phyloP scores from a whole-genome alignment of 805 yeast genomes.

The Wickerhamiella vanderwaltii region DNA sequence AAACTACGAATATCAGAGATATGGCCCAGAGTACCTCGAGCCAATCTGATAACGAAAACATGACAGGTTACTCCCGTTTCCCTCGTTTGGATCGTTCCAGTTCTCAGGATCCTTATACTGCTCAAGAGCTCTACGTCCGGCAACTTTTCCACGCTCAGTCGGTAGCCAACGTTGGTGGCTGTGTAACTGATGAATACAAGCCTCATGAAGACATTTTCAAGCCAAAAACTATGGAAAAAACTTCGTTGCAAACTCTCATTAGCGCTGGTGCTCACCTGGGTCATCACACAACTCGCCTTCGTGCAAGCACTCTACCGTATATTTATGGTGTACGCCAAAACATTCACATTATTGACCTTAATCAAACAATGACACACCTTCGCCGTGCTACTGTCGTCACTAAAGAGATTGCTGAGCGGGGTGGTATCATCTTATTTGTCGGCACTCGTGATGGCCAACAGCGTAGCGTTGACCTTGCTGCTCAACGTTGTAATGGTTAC shows the following conservation, averaged over 20 bases:
- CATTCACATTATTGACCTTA: conserved; percentile 82
- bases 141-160: conserved; percentile 48
- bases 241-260: conserved; percentile 57
- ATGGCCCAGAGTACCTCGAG: background rate
- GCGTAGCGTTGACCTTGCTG: conserved; percentile 65
- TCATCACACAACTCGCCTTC: conserved; percentile 57
- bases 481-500: conserved; percentile 63
- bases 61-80: conserved; percentile 27
- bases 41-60: conserved; percentile 15
- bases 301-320: conserved; percentile 74
- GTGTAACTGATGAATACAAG: conserved; percentile 46
- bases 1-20: conserved; percentile 13
- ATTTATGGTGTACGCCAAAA: conserved; percentile 82
- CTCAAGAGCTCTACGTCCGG: conserved; percentile 67
- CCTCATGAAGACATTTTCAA: conserved; percentile 54
- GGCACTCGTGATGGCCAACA: conserved; percentile 76
- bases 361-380: conserved; percentile 63
- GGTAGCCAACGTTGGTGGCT: conserved; percentile 52
- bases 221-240: conserved; percentile 46
- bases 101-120: conserved; percentile 53
- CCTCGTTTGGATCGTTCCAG: conserved; percentile 57
- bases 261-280: conserved; percentile 96
- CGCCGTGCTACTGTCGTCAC: conserved; percentile 78
- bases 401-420: conserved; percentile 67
- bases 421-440: conserved; percentile 74